Base-by-base conservation (phyloP, 192 early-diverging fungal genomes). In the Geranomyces variabilis region DNA sequence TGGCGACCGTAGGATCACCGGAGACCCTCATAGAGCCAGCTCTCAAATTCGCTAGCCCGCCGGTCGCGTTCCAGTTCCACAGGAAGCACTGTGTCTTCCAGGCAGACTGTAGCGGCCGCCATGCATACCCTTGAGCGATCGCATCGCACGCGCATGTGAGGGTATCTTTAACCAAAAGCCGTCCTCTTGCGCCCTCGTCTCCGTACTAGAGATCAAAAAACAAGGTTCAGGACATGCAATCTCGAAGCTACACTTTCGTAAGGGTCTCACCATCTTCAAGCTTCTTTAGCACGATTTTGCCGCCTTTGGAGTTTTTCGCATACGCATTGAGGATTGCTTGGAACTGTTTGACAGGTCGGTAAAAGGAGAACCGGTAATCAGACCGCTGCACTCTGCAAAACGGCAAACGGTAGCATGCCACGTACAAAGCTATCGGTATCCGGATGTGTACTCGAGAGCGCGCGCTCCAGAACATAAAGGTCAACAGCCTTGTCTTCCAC, bases 401-500 rank as follows among this genome's bases (percentile, higher is more conserved):
- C 9, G 12, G n/a, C n/a, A n/a, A n/a, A n/a, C n/a, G n/a, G n/a
- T 41, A 7, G 10, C 64, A 61, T 17, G 43, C 29, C 29, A 24
- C 49, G 10, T 85, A 94, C 91, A 88, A 94, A 75, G 60, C 69
- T 58, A 68, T 93, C 89, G 17, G 92, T 88, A 33, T 92, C 85
- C 12, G 94, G 94, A 81, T 99, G 97, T 7, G 96, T 98, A 77
- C 94, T 96, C 8, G 84, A 72, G 68, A 99, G 90, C 1, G 96
- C 92, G 22, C 93, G 80, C 76, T 99, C 96, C 22, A 99, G 87
- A n/a, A 99, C 97, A 82, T 99, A 99, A 49, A 99, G 84, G 83
- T 99, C 97, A 0, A 99, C 97, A 4, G 93, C 97, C 78, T 97
- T 97, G 80, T 99, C 97, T 75, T 99, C 97, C 19, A 83, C 77